These are phyloP conservation scores for Phyllosticta citribraziliensis DNA, from an alignment of 2,329 filamentous ascomycete species.

Conservation along the genomic window DNA sequence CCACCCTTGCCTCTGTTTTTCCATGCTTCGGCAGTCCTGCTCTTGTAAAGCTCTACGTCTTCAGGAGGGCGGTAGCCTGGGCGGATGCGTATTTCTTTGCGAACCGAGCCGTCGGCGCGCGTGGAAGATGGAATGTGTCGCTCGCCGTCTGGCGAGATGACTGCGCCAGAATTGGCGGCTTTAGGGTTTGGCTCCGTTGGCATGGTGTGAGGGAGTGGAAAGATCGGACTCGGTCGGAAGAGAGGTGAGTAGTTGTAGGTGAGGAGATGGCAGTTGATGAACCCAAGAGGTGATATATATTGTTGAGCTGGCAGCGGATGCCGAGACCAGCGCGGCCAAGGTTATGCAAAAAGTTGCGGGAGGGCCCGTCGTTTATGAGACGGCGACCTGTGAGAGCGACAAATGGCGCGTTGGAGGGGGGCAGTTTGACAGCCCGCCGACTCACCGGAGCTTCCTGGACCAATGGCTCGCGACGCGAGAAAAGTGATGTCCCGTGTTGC, in stretches of 20 bases:
- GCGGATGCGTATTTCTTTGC: slow-evolving; percentile 86
- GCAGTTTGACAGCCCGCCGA: not conserved
- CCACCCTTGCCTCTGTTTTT: slow-evolving; percentile 61
- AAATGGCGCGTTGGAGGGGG: not conserved
- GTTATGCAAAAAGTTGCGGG: not conserved
- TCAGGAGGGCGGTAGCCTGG: slow-evolving; percentile 91
- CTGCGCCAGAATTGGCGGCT: slow-evolving; percentile 45
- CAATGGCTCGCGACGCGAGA: not conserved
- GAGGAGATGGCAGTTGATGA: not conserved
- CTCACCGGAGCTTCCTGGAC: not conserved
- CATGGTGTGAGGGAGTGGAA: not conserved
- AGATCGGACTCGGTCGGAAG: not conserved
- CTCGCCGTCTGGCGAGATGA: slow-evolving; percentile 64
- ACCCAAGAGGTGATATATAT: not conserved
- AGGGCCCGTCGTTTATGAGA: not conserved
- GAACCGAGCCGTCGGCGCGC: slow-evolving; percentile 79
- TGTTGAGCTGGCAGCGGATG: not conserved
- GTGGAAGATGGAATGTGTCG: slow-evolving; percentile 82
- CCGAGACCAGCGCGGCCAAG: not conserved
- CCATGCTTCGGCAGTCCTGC: slow-evolving; percentile 76
- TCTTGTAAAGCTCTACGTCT: slow-evolving; percentile 94
- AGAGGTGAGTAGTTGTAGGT: not conserved
- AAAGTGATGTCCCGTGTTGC: not conserved
- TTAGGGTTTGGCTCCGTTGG: slow-evolving; percentile 15
- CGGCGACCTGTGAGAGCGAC: not conserved